Evolutionary conservation across 495 filamentous ascomycete species (phyloP), one percentile per base, ranked within the genome.

Genomic region (Staphylotrichum longicolle): DNA sequence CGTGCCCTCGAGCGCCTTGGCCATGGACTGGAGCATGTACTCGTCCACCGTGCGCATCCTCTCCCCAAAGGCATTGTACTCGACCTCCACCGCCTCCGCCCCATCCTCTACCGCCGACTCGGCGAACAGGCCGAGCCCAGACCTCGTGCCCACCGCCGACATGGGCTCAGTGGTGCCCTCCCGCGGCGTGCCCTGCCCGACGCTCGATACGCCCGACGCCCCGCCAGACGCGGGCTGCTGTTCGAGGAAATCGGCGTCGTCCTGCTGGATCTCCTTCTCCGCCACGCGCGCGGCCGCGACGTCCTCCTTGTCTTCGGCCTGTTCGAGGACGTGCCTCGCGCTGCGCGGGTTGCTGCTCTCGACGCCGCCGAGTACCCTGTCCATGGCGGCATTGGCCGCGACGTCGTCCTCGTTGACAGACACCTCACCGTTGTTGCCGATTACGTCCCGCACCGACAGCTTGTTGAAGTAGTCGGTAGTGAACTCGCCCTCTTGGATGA

Each of bases 401-500:
- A 85, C 80, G 60, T 84, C 82, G 39, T 82, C 82, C 62, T 90
- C 88, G 15, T 77, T 72, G 11, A 82, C 79, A 1, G 76, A 75
- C 2, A 82, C 78, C 35, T 78, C 74, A 35, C 83, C 84, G 39
- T 83, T 83, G 54, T 80, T 80, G 60, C 83, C 85, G 46, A 90
- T 80, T 66, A 91, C 85, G 57, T 90, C 89, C 50, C 85, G 82
- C 50, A 86, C 85, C 3, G 79, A 83, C 49, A 92, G 77, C 69
- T 91, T 91, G 68, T 91, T 91, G 78, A 97, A 94, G 76, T 96
- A 93, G 72, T 98, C 95, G 0, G 95, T 99, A 2, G 92, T 99
- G 75, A 99, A 99, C 66, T 93, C 92, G 52, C 95, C 95, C 72
- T 97, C 93, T 72, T 99, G 95, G 66, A 99, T 99, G 58, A 99